A percentile compares a stretch with the other conserved stretches of the same genome.
Evolutionary conservation across 1,284 basidiomycete genomes (phyloP).

Genomic region (Pterulicium gracile): DNA sequence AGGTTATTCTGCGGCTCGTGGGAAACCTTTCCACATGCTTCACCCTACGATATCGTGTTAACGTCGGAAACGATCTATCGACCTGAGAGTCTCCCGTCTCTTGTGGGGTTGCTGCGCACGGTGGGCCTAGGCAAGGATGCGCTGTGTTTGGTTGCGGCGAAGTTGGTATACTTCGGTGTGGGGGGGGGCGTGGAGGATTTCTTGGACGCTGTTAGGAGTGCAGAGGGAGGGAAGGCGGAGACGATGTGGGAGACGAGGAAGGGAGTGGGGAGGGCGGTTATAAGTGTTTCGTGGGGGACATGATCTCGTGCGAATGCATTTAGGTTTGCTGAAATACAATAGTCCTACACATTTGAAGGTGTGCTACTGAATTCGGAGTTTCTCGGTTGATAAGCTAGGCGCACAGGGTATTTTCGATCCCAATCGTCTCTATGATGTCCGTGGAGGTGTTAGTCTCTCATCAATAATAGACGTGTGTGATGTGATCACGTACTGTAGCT

Average conservation of each 20-base stretch:
- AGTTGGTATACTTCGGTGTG: slow-evolving; percentile 92
- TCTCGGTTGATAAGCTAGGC: too few relatives aligned
- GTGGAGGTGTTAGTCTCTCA: too few relatives aligned
- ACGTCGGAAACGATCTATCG: slow-evolving; percentile 93
- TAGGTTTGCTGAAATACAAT: too few relatives aligned
- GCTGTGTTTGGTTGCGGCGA: slow-evolving; percentile 73
- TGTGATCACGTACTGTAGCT: too few relatives aligned
- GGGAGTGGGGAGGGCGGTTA: slow-evolving; percentile 59
- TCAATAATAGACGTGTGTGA: too few relatives aligned
- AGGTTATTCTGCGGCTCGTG: slow-evolving; percentile 81
- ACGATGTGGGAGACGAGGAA: slow-evolving; percentile 44
- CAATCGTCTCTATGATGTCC: too few relatives aligned
- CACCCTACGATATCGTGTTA: slow-evolving; percentile 65
- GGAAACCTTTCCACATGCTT: slow-evolving; percentile 31
- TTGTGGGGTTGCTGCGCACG: slow-evolving; percentile 41
- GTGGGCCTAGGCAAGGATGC: neutral
- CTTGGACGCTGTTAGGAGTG: slow-evolving; percentile 35
- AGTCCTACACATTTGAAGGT: too few relatives aligned
- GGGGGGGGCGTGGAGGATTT: slow-evolving; percentile 85
- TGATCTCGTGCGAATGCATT: too few relatives aligned
- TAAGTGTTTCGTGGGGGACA: slow-evolving; percentile 56
- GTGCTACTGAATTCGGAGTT: too few relatives aligned
- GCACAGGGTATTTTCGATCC: too few relatives aligned
- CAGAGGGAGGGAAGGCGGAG: slow-evolving; percentile 25
- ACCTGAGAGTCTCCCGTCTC: slow-evolving; percentile 51